phyloP scores from a whole-genome alignment of 768 basidiomycete species.

The Leccinum olivaceopallidum region DNA sequence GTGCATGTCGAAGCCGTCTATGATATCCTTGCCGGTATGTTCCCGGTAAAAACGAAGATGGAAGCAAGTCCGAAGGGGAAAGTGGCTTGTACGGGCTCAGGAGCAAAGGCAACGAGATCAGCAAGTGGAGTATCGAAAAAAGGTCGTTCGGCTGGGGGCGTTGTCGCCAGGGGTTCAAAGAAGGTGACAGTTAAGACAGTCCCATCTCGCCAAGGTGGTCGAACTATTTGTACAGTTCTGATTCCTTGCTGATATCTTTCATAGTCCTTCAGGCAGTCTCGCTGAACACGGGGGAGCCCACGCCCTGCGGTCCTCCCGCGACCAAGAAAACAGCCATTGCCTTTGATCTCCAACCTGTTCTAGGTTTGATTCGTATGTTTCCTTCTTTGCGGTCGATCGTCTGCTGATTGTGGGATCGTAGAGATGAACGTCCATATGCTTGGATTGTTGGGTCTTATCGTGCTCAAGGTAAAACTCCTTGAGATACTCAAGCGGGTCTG shows the following conservation, averaged over 20 bases:
- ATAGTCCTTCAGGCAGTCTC: constrained; percentile 21
- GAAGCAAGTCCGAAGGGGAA: constrained; percentile 19
- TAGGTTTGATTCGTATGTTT: constrained; percentile 56
- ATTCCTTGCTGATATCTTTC: neutral
- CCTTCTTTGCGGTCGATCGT: neutral
- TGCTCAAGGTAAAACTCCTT: constrained; percentile 68
- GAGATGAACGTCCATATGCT: constrained; percentile 62
- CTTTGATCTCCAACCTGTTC: constrained; percentile 35
- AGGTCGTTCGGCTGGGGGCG: constrained; percentile 32
- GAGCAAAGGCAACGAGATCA: constrained; percentile 14
- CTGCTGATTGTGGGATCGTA: constrained; percentile 23
- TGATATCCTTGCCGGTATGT: constrained; percentile 42
- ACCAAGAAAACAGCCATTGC: constrained; percentile 1
- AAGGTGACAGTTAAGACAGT: constrained; percentile 32
- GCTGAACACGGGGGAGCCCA: constrained; percentile 13
- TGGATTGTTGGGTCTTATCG: constrained; percentile 64
- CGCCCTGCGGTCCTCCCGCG: neutral
- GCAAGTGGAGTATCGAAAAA: constrained; percentile 31
- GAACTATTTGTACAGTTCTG: neutral
- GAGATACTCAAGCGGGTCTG: constrained; percentile 62
- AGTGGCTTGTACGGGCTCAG: constrained; percentile 21
- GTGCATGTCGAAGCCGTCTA: constrained; percentile 57
- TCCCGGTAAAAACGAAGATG: constrained; percentile 26
- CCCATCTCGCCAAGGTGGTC: constrained; percentile 44
- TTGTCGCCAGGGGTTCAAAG: constrained; percentile 7